phyloP scores from a whole-genome alignment of 139 green algal genomes.

The Tetradesmus lagerheimii region DNA sequence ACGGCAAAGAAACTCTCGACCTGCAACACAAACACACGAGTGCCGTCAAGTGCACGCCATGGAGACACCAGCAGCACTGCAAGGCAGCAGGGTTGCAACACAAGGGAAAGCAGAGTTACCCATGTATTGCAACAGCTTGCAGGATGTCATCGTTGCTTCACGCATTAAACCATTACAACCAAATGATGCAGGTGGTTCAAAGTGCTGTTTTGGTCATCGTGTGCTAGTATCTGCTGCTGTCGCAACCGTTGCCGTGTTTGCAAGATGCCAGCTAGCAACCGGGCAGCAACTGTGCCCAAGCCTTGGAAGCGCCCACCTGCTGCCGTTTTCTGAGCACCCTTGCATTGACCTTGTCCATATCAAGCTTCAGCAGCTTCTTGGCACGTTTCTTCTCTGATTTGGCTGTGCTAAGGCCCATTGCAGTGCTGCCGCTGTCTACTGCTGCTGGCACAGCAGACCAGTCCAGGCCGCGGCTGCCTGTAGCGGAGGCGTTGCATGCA shows the following conservation, averaged over 20 bases:
- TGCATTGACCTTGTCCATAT: conserved; percentile 22
- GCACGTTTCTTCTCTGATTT: conserved; percentile 5
- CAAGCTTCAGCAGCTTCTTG: conserved; percentile 22
- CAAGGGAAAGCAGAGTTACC: too few relatives aligned
- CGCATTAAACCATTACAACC: too few relatives aligned
- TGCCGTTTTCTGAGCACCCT: conserved; percentile 7
- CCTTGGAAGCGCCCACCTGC: neutral
- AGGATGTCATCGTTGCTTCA: too few relatives aligned
- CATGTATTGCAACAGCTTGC: too few relatives aligned
- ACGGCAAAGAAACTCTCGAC: conserved; percentile 36
- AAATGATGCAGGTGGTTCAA: too few relatives aligned
- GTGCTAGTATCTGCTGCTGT: too few relatives aligned
- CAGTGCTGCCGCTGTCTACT: conserved; percentile 25
- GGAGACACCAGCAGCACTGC: neutral
- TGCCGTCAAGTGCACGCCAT: too few relatives aligned
- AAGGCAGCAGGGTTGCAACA: too few relatives aligned
- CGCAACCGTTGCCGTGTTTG: neutral
- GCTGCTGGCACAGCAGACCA: conserved; percentile 28
- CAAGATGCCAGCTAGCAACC: too few relatives aligned
- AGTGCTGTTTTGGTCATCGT: too few relatives aligned
- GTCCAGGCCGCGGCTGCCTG: neutral
- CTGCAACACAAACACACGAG: neutral
- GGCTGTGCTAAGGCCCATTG: conserved; percentile 28
- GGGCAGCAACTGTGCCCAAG: neutral
- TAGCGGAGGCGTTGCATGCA: neutral